These are phyloP conservation scores for Beauveria pseudobassiana DNA, from an alignment of 2,329 filamentous ascomycete species.

Conservation along the genomic window DNA sequence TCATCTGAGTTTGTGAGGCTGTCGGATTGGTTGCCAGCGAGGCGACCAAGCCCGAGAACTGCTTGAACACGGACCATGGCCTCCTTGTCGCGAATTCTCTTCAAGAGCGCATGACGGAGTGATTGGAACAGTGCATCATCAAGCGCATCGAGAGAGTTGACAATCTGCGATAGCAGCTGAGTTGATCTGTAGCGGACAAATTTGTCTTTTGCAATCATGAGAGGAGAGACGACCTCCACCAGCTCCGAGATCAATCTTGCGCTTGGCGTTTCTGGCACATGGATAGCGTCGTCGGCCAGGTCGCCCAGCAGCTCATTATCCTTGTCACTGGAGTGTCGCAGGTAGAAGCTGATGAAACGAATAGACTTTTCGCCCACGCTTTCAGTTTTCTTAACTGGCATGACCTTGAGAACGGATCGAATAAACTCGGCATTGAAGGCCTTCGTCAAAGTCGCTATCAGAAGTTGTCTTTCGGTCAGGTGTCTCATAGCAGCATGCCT, in stretches of 20 bases:
- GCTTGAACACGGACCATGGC: conserved; percentile 87
- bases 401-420: conserved; percentile 71
- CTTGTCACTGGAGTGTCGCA: conserved; percentile 64
- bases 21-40: conserved; percentile 72
- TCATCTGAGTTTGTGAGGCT: conserved; percentile 63
- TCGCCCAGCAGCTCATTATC: conserved; percentile 62
- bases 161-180: conserved; percentile 81
- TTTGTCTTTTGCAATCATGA: conserved; percentile 87
- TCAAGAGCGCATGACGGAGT: conserved; percentile 70
- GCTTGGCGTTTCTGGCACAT: conserved; percentile 75
- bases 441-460: conserved; percentile 64
- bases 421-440: conserved; percentile 84
- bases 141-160: conserved; percentile 86
- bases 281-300: conserved; percentile 55
- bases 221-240: conserved; percentile 63
- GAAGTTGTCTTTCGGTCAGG: conserved; percentile 42
- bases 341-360: conserved; percentile 79
- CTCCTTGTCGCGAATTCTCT: conserved; percentile 88
- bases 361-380: conserved; percentile 77
- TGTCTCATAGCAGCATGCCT: conserved; percentile 66
- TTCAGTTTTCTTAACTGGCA: conserved; percentile 89
- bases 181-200: conserved; percentile 83
- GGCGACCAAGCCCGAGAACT: conserved; percentile 76
- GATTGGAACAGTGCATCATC: conserved; percentile 87
- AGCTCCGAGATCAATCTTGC: conserved; percentile 70